Evolutionary conservation across 2,329 filamentous ascomycete genomes (phyloP), one percentile per base, ranked within the genome.

Genomic region (Sclerotinia glacialis): DNA sequence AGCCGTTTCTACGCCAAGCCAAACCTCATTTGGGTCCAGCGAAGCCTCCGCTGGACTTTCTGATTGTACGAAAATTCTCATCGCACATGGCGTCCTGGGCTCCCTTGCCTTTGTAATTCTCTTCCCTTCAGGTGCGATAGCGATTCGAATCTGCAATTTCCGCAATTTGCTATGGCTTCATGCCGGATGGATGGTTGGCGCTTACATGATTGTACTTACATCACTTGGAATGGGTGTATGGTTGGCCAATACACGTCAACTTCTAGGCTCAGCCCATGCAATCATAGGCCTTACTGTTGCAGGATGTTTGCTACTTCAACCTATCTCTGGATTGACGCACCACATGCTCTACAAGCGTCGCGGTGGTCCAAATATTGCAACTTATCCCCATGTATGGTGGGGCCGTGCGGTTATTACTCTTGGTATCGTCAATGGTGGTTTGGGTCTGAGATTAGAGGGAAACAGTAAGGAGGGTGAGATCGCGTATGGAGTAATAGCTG

Each of bases 381-480:
- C 72, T 73, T 79, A 34, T 85, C 69, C 71, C 28, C 73, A 90
- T 73, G 82, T 88, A 68, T 89, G 85, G 85, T 87, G 82, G 74
- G 87, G 87, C 23, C 82, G 87, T 26, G 72, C 78, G 0, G 76
- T 88, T 59, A 83, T 89, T 69, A 72, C 84, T 37, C 74, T 89
- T 7, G 87, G 86, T 44, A 81, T 89, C 62, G 76, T 89, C 72
- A 89, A 89, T 72, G 87, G 87, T 65, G 87, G 86, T 0, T 76
- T 89, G 11, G 87, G 87, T 7, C 77, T 89, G 28, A 69, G 81
- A 68, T 78, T 87, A n/a, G 77, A 82, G 2, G 70, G 72, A 34
- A 79, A 80, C 0, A 70, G 76, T 1, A 76, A 68, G 1, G 72
- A 74, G 8, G 80, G 81, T 53, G 75, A 83, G 58, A 80, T 85